Percentiles rank a stretch among this genome's conserved stretches.
phyloP scores from a whole-genome alignment of 1,284 basidiomycete genomes.

The Ganoderma meredithae region DNA sequence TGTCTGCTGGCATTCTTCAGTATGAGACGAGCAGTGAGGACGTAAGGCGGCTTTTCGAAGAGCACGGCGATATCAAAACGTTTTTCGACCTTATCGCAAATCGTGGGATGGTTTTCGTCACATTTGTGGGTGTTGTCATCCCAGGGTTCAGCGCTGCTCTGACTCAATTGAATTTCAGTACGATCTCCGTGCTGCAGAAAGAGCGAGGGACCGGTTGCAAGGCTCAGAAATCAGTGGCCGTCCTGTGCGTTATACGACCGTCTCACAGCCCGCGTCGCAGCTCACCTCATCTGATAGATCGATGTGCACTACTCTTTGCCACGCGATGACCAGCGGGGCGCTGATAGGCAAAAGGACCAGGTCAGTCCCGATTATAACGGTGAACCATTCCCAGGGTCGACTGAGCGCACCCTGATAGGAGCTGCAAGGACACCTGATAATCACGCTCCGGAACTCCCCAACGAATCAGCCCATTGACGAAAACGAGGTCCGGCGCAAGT shows the following conservation, averaged over 20 bases:
- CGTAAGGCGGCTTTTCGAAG: conserved; percentile 87
- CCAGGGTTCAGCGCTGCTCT: neutral
- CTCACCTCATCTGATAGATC: conserved; percentile 62
- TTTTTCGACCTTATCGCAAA: conserved; percentile 96
- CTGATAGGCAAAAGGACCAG: conserved; percentile 90
- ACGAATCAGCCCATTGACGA: conserved; percentile 79
- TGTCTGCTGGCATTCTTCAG: conserved; percentile 50
- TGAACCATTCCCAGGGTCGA: neutral
- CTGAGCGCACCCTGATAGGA: conserved; percentile 48
- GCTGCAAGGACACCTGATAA: conserved; percentile 84
- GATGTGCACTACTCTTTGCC: conserved; percentile 98
- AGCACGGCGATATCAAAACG: conserved; percentile 94
- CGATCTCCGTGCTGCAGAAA: conserved; percentile 91
- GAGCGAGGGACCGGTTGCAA: conserved; percentile 88
- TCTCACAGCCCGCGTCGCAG: neutral
- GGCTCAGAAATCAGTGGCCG: conserved; percentile 85
- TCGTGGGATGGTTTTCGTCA: conserved; percentile 97
- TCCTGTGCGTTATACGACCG: conserved; percentile 62
- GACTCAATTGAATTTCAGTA: conserved; percentile 57
- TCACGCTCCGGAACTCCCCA: conserved; percentile 75
- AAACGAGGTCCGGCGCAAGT: conserved; percentile 82
- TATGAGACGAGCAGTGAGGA: conserved; percentile 90
- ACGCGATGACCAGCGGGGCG: conserved; percentile 84
- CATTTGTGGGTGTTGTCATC: conserved; percentile 77
- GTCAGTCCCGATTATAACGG: conserved; percentile 47